Base-by-base conservation (phyloP, 176 grass and related monocot genomes). In the Cocos nucifera region DNA sequence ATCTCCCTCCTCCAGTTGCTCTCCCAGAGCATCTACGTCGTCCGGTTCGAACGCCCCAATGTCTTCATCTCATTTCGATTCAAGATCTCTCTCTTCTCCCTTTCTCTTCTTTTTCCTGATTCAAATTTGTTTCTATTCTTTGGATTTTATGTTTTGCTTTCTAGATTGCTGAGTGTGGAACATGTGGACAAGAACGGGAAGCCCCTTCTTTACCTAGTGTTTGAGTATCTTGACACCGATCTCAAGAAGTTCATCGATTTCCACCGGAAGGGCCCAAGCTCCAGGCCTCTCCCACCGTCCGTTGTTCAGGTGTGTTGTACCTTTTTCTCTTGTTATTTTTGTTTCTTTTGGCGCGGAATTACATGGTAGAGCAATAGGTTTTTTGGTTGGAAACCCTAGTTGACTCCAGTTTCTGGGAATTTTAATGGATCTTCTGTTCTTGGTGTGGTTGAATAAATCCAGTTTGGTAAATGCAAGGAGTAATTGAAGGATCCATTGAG, bases 241-340 rank as follows among this genome's bases (percentile, higher is more conserved):
- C 50, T 67, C 51, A 54, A 54, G n/a, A 67, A 55, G 17, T 54
- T 55, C 50, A 67, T 67, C 48, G 94, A 98, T 56, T 57, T 58
- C 6, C 69, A 83, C 72, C 77, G 74, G 22, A 70, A 53, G 24
- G 84, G 94, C 0, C 77, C 82, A 20, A 62, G 19, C 32, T 53
- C 93, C 0, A 65, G 82, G 35, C 88, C 82, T 0, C 64, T 98
- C 19, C 88, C 79, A 4, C 52, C 82, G 2, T 24, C 77, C 7
- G 70, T 98, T 62, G 59, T 98, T 59, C 81, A 92, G 78, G 88
- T 85, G 25, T 27, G 17, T 1, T n/a, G 23, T 49, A 6, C 49
- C 2, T 20, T 50, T 50, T 17, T 44, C 35, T 44, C 10, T 44
- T 44, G 9, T 44, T 9, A 12, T 12, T 39, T 39, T 39, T 9